Evolutionary conservation across 2,329 filamentous ascomycete genomes (phyloP), one percentile per base, ranked within the genome.

Genomic region (Camillea tinctor): DNA sequence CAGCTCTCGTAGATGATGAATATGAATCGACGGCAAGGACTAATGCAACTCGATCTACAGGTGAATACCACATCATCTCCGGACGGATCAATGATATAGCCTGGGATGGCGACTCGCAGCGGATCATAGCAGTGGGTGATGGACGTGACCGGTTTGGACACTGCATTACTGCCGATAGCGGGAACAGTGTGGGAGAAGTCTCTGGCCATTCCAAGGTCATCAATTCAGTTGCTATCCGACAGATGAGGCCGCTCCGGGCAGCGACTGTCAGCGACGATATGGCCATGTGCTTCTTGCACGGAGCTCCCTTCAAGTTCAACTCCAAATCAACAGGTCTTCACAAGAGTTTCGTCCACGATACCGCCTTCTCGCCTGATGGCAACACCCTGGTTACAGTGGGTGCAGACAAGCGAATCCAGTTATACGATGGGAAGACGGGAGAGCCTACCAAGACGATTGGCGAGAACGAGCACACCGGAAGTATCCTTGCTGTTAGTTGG

Each of bases 91-190:
- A 97, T 74, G 95, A 99, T 74, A 87, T 99, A 66, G 94, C 93
- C 1, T 99, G 95, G 93, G 95, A 98, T 71, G 94, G 93, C 59
- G 95, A 99, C 77, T 96, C 91, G 62, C 93, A 97, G 80, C 89
- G 95, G 54, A 89, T 99, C 72, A 97, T 98, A 71, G 95, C 94
- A 3, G 94, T 99, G 4, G 95, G 95, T 51, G 91, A 98, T 69
- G 95, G 95, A 55, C 93, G 94, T 72, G 93, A 98, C 79, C 86
- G 92, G 59, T 97, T 92, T 74, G 94, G 94, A 15, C 91, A 94
- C 75, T 97, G 92, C 80, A 93, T 98, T 73, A 97, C 92, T 24
- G 92, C 91, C 67, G 95, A 98, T 77, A 96, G 92, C 72, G 95
- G 95, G 65, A 99, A 99, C 79, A 93, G 89, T 54, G 93, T 98